Base-by-base conservation (phyloP, 495 filamentous ascomycete species). In the Neurospora cerealis region DNA sequence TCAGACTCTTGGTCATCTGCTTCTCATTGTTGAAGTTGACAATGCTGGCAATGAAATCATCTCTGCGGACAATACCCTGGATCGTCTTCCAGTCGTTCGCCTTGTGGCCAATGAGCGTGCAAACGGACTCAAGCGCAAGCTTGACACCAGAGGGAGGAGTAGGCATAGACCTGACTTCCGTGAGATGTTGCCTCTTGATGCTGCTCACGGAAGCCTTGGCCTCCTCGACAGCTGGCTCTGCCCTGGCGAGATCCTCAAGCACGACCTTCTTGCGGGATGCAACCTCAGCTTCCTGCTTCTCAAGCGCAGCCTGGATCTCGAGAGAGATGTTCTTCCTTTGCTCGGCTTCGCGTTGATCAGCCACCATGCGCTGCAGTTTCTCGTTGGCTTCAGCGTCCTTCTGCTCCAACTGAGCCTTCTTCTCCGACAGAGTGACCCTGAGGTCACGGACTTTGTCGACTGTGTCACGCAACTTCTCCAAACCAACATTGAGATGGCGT, bases 41-140 rank as follows among this genome's bases (percentile, higher is more conserved):
- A 78, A 99, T 98, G 83, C 93, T 97, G 36, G 94, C 93, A 84
- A 99, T 98, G 83, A 99, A 99, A 77, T 97, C 94, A 79, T 98
- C 96, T 37, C 89, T 88, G 73, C 96, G 91, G 38, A 98, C 88
- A 73, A 98, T 91, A 60, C 87, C 91, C 81, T 94, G 92, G 70
- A 98, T 94, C 46, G 89, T 89, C 83, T 93, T 95, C 96, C 96
- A 99, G 77, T 90, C 92, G 73, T 89, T 89, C 73, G 93, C 90
- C 83, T 92, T 96, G 82, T 98, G 94, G 17, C 95, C 95, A 69
- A 99, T 88, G 44, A 98, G 83, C 3, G 93, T 95, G 85, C 96
- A 98, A 21, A 99, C 96, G 11, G 96, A 92, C 81, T 98, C 96
- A 75, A 99, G 86, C 8, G 95, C 93, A 77, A 98, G 91, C 74